Evolutionary conservation across 176 grass and related monocot genomes (phyloP).

Genomic region (Musa acuminata): DNA sequence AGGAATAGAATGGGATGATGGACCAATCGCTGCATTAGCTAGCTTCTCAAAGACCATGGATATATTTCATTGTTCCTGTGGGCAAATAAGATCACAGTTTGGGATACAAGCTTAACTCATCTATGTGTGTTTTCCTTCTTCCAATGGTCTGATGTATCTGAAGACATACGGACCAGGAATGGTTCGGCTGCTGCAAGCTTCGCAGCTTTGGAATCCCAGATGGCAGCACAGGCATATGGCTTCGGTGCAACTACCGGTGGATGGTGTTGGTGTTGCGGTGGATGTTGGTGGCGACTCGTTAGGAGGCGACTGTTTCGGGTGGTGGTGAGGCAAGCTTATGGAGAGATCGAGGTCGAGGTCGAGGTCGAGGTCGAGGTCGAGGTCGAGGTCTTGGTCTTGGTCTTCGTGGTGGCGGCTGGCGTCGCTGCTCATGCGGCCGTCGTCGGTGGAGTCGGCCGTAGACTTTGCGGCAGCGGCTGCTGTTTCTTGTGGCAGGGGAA

Average conservation of each 20-base stretch:
- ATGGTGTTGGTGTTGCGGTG: not conserved
- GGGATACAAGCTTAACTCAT: not conserved
- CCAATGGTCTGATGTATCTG: conserved; percentile 1
- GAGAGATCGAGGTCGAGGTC: not conserved
- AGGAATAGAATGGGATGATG: not conserved
- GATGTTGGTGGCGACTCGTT: not conserved
- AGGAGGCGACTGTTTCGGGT: not conserved
- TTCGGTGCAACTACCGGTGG: not conserved
- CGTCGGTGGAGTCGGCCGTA: not conserved
- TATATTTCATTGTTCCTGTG: not conserved
- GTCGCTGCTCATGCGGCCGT: not conserved
- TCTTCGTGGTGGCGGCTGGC: not conserved
- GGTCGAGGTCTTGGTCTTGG: no score
- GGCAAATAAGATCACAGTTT: not conserved
- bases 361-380: not conserved
- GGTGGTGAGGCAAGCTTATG: conserved; percentile 2
- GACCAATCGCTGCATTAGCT: not conserved
- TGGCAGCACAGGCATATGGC: conserved; percentile 3
- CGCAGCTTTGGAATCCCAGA: not conserved
- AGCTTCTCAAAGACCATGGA: not conserved
- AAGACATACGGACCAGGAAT: not conserved
- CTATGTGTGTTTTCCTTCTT: not conserved
- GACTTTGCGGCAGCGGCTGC: not conserved
- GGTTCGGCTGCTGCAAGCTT: not conserved
- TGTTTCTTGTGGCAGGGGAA: not conserved